phyloP scores from a whole-genome alignment of 176 grass and related monocot species.

The Canna indica region DNA sequence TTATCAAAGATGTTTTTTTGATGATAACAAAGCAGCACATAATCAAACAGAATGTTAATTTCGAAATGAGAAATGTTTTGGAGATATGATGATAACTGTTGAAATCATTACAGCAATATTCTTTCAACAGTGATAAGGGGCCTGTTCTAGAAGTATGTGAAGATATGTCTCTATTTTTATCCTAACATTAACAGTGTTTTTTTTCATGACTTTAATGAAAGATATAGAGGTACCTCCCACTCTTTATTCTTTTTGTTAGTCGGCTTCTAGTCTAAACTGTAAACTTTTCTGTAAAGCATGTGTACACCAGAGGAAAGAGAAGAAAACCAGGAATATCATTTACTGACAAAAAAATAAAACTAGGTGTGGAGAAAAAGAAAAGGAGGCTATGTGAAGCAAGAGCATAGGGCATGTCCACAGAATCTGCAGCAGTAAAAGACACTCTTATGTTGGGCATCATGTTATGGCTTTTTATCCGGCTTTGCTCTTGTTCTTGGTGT shows the following conservation, averaged over 20 bases:
- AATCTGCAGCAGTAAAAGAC: not conserved
- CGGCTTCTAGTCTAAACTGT: not conserved
- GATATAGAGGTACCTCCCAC: not conserved
- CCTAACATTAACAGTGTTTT: not conserved
- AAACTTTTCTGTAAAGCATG: not conserved
- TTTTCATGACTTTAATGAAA: slow-evolving; percentile 1
- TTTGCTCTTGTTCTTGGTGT: no score
- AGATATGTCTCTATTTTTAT: not conserved
- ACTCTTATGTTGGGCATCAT: not conserved
- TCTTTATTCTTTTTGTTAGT: not conserved
- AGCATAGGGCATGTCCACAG: not conserved
- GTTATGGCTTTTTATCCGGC: not conserved
- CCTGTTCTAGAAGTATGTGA: not conserved
- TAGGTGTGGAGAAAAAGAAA: not conserved
- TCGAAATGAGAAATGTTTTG: not conserved
- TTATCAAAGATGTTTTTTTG: no score
- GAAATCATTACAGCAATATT: not conserved
- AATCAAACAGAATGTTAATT: not conserved
- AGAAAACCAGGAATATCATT: not conserved
- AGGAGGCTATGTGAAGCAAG: not conserved
- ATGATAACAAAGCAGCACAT: no score
- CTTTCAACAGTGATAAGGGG: not conserved
- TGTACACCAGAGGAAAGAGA: not conserved
- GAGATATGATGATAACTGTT: not conserved
- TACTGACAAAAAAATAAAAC: not conserved